A percentile compares a stretch with the other conserved stretches of the same genome.
These are phyloP conservation scores for Boletus eberwhitei DNA, from an alignment of 768 basidiomycete genomes.

Conservation along the genomic window DNA sequence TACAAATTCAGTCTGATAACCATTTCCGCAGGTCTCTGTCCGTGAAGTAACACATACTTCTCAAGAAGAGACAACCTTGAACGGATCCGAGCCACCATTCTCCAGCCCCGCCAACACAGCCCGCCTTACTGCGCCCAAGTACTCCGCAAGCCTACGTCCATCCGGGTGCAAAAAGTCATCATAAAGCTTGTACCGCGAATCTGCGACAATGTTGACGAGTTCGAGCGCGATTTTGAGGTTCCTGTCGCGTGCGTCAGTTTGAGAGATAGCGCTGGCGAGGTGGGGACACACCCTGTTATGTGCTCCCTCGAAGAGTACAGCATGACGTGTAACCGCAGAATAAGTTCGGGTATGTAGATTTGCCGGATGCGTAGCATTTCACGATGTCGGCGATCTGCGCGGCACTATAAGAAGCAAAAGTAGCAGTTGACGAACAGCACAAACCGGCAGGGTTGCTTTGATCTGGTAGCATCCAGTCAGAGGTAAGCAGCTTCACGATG, in stretches of 20 bases:
- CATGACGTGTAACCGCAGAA: conserved; percentile 77
- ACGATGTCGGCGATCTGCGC: conserved; percentile 51
- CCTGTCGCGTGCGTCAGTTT: conserved; percentile 37
- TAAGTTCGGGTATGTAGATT: conserved; percentile 85
- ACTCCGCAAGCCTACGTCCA: conserved; percentile 63
- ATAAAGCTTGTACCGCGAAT: conserved; percentile 81
- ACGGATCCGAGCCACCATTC: conserved; percentile 74
- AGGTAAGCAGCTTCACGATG: conserved; percentile 67
- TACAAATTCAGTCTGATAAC: conserved; percentile 1
- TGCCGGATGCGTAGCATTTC: conserved; percentile 83
- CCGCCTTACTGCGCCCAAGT: conserved; percentile 68
- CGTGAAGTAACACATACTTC: neutral
- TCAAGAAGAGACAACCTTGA: conserved; percentile 41
- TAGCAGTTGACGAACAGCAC: neutral
- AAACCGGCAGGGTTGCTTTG: conserved; percentile 41
- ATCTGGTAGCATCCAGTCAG: conserved; percentile 72
- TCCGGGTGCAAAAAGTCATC: conserved; percentile 71
- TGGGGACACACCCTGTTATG: conserved; percentile 60
- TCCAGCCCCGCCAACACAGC: conserved; percentile 72
- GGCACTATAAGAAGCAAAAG: conserved; percentile 2
- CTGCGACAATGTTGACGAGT: conserved; percentile 82
- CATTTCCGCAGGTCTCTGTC: neutral
- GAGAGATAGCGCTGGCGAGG: neutral
- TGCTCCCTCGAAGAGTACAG: conserved; percentile 60
- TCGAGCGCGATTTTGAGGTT: conserved; percentile 73